Base-by-base conservation (phyloP, 2,329 filamentous ascomycete species). In the Scedosporium dehoogii region DNA sequence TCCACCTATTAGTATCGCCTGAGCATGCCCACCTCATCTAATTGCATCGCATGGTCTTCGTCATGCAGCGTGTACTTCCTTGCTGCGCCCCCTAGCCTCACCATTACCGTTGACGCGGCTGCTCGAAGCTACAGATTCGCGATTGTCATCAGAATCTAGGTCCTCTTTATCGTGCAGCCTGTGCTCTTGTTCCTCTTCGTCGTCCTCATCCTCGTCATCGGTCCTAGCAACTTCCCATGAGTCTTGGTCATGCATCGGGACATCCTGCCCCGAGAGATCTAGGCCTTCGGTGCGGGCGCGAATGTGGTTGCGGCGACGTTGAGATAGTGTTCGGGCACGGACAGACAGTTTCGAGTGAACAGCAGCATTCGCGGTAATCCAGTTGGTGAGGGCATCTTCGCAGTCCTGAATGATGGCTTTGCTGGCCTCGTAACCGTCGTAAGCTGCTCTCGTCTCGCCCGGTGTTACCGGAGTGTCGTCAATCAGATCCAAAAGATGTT, bases 401-500 rank as follows among this genome's bases (percentile, higher is more conserved):
- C 94, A 99, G 76, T 99, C 94, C 79, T 99, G 94, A 71, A 99
- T 97, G 76, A 99, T 97, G 66, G 90, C 93, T 79, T 97, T 97
- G 84, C 91, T 96, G 65, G 92, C 92, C 75, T 99, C 94, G 73
- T 99, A 99, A 65, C 94, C 94, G 71, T 99, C 94, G 72, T 99
- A 99, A 1, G 94, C 92, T 61, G 91, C 86, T 66, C 94, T 90
- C 21, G 93, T 97, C 82, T 99, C 94, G 69, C 94, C 94, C 25
- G 94, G 94, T 5, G 94, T 99, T 62, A 99, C 94, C 1, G 94
- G 94, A 6, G 90, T 96, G 73, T 99, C 94, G 72, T 99, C 94
- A 67, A 99, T 88, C 57, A 99, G 84, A 76, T 97, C 92, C 53
- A 99, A 84, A n/a, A 99, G 84, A 74, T 99, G 94, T 82, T 97